A percentile compares a stretch with the other conserved stretches of the same genome.
Evolutionary conservation across 176 grass and related monocot genomes (phyloP).

Genomic region (Thinopyrum elongatum): DNA sequence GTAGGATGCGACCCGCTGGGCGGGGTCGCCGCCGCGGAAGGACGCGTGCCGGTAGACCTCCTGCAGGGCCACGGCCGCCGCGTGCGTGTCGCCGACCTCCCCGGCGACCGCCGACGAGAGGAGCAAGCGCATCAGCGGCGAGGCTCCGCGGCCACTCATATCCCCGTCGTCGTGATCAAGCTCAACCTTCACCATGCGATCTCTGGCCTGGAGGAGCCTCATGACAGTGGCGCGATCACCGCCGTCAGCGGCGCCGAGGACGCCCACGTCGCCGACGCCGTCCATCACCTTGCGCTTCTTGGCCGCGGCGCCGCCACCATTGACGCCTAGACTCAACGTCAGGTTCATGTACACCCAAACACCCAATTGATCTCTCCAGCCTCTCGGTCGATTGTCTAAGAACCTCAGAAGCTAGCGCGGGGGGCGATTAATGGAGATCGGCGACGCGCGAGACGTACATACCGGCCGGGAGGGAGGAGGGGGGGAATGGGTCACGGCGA

Average conservation of each 20-base stretch:
- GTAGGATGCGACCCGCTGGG: conserved; percentile 56
- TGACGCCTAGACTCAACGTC: conserved; percentile 47
- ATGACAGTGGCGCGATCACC: conserved; percentile 17
- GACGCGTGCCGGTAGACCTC: conserved; percentile 56
- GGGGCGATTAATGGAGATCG: not conserved
- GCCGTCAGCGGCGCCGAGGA: not conserved
- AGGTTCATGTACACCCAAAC: conserved; percentile 39
- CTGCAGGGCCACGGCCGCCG: conserved; percentile 38
- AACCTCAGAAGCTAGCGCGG: not conserved
- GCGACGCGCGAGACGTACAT: not conserved
- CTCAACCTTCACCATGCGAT: conserved; percentile 31
- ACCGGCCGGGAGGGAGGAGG: not conserved
- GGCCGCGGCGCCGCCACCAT: conserved; percentile 2
- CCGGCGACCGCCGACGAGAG: conserved; percentile 41
- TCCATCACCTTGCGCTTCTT: conserved; percentile 40
- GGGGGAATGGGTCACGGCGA: not conserved
- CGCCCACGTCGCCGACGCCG: not conserved
- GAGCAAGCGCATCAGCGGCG: conserved; percentile 52
- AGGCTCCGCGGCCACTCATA: not conserved
- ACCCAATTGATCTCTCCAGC: not conserved
- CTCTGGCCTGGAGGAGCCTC: conserved; percentile 45
- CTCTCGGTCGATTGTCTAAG: not conserved
- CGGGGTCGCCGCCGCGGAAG: conserved; percentile 46
- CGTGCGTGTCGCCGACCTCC: conserved; percentile 28
- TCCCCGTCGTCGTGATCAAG: not conserved